phyloP scores from a whole-genome alignment of 1,284 basidiomycete genomes.

The Schizopora paradoxa region DNA sequence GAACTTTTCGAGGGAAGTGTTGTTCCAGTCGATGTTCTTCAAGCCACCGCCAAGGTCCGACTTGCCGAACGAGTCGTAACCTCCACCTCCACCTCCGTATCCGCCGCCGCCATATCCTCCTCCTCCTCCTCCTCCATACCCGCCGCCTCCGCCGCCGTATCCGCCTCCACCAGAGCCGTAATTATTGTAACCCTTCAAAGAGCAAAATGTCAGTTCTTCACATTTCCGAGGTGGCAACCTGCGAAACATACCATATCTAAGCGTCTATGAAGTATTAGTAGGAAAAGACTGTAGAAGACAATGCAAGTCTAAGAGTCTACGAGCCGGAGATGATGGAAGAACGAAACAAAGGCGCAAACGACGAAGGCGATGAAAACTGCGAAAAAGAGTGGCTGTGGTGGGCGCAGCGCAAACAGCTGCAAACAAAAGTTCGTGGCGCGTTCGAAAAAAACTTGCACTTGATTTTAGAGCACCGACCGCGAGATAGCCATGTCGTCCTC shows the following conservation, averaged over 20 bases:
- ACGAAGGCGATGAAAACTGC: constrained; percentile 1
- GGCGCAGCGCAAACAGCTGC: no score
- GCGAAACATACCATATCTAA: no score
- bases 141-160: constrained; percentile 32
- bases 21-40: constrained; percentile 81
- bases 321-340: no score
- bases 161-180: constrained; percentile 25
- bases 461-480: no score
- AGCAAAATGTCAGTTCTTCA: constrained; percentile 20
- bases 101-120: constrained; percentile 42
- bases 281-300: no score
- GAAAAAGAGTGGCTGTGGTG: no score
- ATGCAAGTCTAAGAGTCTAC: no score
- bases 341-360: no score
- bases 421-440: no score
- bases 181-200: constrained; percentile 30
- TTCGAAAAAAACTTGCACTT: no score
- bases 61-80: constrained; percentile 60
- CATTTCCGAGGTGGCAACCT: no score
- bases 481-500: no score
- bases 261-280: not conserved
- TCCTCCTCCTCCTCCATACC: constrained; percentile 29
- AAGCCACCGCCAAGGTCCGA: constrained; percentile 79
- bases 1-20: constrained; percentile 71
- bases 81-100: constrained; percentile 50